A percentile compares a stretch with the other conserved stretches of the same genome.
These are phyloP conservation scores for Tetradesmus lagerheimii DNA, from an alignment of 139 green algal genomes.

Conservation along the genomic window DNA sequence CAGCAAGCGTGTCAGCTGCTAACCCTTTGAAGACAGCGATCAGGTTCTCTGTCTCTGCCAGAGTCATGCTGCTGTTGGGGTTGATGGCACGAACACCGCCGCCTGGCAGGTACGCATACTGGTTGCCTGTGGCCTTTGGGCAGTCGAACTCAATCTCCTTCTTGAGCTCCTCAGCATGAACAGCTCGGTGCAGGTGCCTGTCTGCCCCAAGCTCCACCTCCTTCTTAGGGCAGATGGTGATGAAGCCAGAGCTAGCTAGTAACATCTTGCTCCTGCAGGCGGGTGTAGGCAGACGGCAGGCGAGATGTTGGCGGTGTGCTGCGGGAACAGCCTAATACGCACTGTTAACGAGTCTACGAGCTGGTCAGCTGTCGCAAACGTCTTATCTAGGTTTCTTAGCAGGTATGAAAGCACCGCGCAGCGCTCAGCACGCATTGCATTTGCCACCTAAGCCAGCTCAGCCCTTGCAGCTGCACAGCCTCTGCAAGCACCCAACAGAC, in stretches of 20 bases:
- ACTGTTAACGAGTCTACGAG: not conserved
- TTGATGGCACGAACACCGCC: conserved; percentile 46
- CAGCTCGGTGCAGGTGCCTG: conserved; percentile 34
- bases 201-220: conserved; percentile 41
- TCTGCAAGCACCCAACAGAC: not conserved
- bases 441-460: not conserved
- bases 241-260: conserved; percentile 3
- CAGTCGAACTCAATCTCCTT: conserved; percentile 30
- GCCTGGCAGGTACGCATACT: conserved; percentile 42
- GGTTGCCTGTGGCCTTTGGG: conserved; percentile 9
- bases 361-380: not conserved
- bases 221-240: conserved; percentile 46
- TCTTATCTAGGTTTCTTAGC: not conserved
- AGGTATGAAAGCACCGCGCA: too few relatives aligned
- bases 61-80: conserved; percentile 42
- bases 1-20: not conserved
- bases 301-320: not conserved
- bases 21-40: conserved; percentile 48
- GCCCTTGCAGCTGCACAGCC: not conserved
- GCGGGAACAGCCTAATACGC: not conserved
- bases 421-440: not conserved
- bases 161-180: conserved; percentile 38
- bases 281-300: not conserved
- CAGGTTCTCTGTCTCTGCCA: conserved; percentile 23
- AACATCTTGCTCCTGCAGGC: conserved; percentile 23